Evolutionary conservation across 495 filamentous ascomycete genomes (phyloP).

Genomic region (Aspergillus homomorphus): DNA sequence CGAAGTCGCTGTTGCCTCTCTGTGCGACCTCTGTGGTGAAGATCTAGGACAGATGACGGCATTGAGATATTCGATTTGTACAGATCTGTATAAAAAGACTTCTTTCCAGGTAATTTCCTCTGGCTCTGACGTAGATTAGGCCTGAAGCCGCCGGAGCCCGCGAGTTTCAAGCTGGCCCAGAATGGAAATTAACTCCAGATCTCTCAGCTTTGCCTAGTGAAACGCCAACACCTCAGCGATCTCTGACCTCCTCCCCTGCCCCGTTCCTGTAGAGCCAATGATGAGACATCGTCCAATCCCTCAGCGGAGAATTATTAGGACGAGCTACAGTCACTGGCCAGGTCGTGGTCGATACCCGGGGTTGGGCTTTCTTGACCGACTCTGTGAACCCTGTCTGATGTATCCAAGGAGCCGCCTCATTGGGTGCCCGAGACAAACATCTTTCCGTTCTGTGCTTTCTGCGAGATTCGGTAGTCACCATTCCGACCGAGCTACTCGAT

Average conservation of each 20-base stretch:
- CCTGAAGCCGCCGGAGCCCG: slow-evolving; percentile 1
- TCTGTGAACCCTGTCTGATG: slow-evolving; percentile 4
- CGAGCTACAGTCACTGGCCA: neutral
- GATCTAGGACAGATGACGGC: neutral
- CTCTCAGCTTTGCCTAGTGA: slow-evolving; percentile 9
- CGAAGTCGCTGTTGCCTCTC: neutral
- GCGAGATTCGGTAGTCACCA: neutral
- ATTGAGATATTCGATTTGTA: neutral
- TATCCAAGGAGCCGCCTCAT: slow-evolving; percentile 8
- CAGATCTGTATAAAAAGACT: neutral
- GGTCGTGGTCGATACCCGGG: slow-evolving; percentile 6
- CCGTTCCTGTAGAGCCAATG: neutral
- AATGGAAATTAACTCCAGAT: slow-evolving; percentile 11
- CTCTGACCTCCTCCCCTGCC: neutral
- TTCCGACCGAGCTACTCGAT: neutral
- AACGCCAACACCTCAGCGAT: neutral
- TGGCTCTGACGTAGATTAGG: slow-evolving; percentile 4
- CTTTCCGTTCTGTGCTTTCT: neutral
- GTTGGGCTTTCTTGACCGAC: slow-evolving; percentile 8
- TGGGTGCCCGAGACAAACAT: neutral
- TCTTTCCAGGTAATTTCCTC: neutral
- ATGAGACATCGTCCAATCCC: neutral
- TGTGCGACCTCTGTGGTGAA: neutral
- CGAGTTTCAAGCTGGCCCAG: slow-evolving; percentile 1
- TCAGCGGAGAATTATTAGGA: slow-evolving; percentile 12